A percentile compares a stretch with the other conserved stretches of the same genome.
Evolutionary conservation across 441 rosid species (phyloP).

Genomic region (Eutrema salsugineum): DNA sequence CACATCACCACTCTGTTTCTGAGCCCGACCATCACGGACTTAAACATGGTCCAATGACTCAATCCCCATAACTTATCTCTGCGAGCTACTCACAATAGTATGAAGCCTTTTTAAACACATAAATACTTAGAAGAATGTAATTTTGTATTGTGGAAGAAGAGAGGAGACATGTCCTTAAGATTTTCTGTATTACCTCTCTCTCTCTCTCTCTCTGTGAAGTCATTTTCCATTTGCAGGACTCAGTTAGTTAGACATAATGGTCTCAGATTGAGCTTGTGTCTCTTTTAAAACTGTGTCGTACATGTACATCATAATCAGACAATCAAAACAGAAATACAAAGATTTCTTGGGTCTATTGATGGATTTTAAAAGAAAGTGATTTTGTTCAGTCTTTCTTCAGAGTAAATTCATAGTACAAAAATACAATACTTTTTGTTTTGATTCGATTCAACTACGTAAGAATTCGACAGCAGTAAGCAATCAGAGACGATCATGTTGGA

Average conservation of each 20-base stretch:
- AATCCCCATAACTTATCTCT: constrained; percentile 4
- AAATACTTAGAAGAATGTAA: not conserved
- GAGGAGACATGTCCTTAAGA: not conserved
- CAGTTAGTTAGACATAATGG: not conserved
- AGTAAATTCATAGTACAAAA: no score
- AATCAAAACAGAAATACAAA: not conserved
- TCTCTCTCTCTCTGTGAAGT: not conserved
- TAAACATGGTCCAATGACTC: constrained; percentile 22
- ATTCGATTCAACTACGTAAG: no score
- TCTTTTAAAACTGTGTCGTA: not conserved
- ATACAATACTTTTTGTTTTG: no score
- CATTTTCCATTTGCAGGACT: not conserved
- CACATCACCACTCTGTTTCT: constrained; percentile 23
- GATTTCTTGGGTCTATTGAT: no score
- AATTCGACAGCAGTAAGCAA: no score
- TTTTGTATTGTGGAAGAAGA: not conserved
- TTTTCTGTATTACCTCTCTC: not conserved
- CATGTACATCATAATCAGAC: not conserved
- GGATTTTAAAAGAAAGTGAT: no score
- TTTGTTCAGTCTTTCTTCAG: no score
- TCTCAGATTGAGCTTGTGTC: constrained; percentile 5
- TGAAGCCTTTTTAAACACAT: not conserved
- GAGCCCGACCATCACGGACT: constrained; percentile 34
- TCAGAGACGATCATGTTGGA: no score
- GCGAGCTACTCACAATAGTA: not conserved